These are phyloP conservation scores for Candida rishiriensis DNA, from an alignment of 805 yeast species.

Conservation along the genomic window DNA sequence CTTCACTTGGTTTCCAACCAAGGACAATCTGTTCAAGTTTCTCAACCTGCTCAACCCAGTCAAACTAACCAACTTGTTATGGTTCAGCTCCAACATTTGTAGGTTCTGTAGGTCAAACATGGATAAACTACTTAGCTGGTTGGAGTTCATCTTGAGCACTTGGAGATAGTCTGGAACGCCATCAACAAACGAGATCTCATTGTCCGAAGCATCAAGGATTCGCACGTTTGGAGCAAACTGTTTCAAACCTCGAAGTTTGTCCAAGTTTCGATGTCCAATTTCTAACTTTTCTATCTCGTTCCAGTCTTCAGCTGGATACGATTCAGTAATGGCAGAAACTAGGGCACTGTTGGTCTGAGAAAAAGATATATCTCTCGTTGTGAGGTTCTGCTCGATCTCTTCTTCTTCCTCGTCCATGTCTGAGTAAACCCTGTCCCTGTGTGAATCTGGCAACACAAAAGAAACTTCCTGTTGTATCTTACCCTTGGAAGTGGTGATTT, in stretches of 20 bases:
- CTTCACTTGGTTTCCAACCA: slow-evolving; percentile 33
- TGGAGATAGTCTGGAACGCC: slow-evolving; percentile 41
- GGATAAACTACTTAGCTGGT: slow-evolving; percentile 37
- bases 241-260: slow-evolving; percentile 40
- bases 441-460: slow-evolving; percentile 14
- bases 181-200: slow-evolving; percentile 37
- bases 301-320: slow-evolving; percentile 41
- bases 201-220: slow-evolving; percentile 37
- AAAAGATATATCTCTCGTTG: slow-evolving; percentile 38
- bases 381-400: background rate
- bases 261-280: slow-evolving; percentile 31
- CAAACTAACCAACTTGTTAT: slow-evolving; percentile 34
- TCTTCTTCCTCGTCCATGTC: slow-evolving; percentile 1
- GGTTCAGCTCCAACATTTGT: slow-evolving; percentile 37
- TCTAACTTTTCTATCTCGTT: slow-evolving; percentile 33
- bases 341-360: slow-evolving; percentile 40
- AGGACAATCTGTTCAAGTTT: slow-evolving; percentile 39
- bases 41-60: slow-evolving; percentile 34
- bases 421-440: background rate
- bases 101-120: slow-evolving; percentile 39
- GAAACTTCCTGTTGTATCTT: slow-evolving; percentile 16
- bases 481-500: background rate
- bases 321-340: slow-evolving; percentile 42
- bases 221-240: slow-evolving; percentile 40
- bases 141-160: slow-evolving; percentile 35